Evolutionary conservation across 305 asterid genomes (phyloP), one percentile per base, ranked within the genome.

Genomic region (Fraxinus floribunda): DNA sequence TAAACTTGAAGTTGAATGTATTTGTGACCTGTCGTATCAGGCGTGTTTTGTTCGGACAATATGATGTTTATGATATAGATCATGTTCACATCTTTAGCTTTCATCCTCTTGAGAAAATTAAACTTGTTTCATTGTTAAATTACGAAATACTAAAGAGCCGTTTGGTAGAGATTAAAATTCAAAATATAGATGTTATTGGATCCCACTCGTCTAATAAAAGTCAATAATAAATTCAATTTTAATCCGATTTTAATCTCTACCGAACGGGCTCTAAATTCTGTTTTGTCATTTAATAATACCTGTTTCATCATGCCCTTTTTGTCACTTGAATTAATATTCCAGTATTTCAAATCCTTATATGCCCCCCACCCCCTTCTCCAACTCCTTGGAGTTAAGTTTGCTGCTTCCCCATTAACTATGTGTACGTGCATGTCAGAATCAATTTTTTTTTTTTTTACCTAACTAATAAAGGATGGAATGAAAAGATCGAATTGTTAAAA

Each of bases 1-100:
- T 60, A 24, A 1, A 79, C 15, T 75, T 68, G 24, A 18, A 77
- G 57, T 81, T 80, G 76, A n/a, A 44, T 79, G 20, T 83, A 41
- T 57, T 68, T 80, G 6, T 66, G 34, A n/a, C 70, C 52, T 76
- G 79, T 62, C 46, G 15, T 49, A 49, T 52, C 64, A 57, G 77
- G 66, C 41, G 35, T 29, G 76, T 20, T 10, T 39, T 78, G 75
- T 26, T 72, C 18, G 76, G 70, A 36, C 78, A 52, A 71, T 79
- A 30, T 46, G 77, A 36, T 57, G 41, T 24, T 8, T 55, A 11
- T 35, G 68, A 44, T 64, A 57, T 66, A 30, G 44, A 30, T 60
- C 29, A 18, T 64, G 64, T 76, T 29, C 55, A 57, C 76, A 22
- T 73, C 78, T 77, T 83, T 79, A 46, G 55, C 22, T 79, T 36